phyloP scores from a whole-genome alignment of 768 basidiomycete genomes.

The Xerocomellus intermedius region DNA sequence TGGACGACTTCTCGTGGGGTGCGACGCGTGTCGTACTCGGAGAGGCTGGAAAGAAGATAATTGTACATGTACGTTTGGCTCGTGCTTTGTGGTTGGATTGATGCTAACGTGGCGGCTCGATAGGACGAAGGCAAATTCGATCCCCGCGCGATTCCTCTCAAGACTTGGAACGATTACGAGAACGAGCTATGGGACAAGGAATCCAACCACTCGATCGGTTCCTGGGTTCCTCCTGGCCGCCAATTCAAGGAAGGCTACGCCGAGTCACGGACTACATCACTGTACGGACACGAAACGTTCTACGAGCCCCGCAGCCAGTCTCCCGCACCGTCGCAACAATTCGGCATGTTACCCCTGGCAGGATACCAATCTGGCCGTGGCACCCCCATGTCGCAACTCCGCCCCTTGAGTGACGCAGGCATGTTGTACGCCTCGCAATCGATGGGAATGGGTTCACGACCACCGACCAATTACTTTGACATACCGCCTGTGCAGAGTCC shows the following conservation, averaged over 20 bases:
- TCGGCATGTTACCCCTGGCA: constrained; percentile 52
- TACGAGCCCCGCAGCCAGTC: constrained; percentile 78
- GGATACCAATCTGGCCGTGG: constrained; percentile 79
- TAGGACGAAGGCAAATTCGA: constrained; percentile 99
- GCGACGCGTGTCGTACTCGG: constrained; percentile 89
- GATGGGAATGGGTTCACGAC: constrained; percentile 62
- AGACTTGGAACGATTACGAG: constrained; percentile 96
- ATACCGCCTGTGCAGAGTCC: constrained; percentile 53
- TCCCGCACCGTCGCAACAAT: constrained; percentile 67
- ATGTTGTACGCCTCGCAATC: constrained; percentile 62
- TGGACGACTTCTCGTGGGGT: constrained; percentile 99
- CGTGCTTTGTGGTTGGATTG: not conserved
- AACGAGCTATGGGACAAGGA: constrained; percentile 98
- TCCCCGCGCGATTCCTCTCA: constrained; percentile 87
- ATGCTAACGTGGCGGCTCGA: constrained; percentile 4
- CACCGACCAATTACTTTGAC: constrained; percentile 75
- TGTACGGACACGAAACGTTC: constrained; percentile 85
- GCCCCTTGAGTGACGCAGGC: constrained; percentile 32
- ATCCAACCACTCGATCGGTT: constrained; percentile 92
- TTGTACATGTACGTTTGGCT: constrained; percentile 74
- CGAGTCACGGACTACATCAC: constrained; percentile 73
- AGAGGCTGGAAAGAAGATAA: constrained; percentile 92
- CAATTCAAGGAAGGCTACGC: constrained; percentile 70
- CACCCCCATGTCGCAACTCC: constrained; percentile 55
- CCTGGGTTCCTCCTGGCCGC: constrained; percentile 82